Conservation (phyloP, 1,139 yeast species). For the Candida pseudoviswanathii region DNA sequence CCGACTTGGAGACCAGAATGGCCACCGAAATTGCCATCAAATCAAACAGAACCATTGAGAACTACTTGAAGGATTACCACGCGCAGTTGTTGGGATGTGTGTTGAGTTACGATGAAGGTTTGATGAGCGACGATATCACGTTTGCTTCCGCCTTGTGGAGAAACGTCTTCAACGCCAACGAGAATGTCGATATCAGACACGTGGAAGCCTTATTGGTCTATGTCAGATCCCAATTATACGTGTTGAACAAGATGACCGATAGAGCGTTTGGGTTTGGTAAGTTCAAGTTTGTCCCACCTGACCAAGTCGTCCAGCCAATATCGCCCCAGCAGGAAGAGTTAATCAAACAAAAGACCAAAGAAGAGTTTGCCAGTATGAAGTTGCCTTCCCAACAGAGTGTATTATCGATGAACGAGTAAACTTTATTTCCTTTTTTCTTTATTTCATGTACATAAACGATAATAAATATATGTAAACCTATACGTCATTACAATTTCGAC, state of each 20-base stretch:
- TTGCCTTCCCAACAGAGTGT: constrained; percentile 66
- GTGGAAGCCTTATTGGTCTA: constrained; percentile 87
- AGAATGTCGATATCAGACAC: constrained; percentile 78
- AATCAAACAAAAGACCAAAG: constrained; percentile 42
- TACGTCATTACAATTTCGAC: constrained; percentile 20
- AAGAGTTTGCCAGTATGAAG: constrained; percentile 37
- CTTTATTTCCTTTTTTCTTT: not conserved
- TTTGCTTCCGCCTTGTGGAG: constrained; percentile 91
- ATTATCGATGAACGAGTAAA: constrained; percentile 60
- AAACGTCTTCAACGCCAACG: constrained; percentile 84
- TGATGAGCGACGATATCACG: constrained; percentile 79
- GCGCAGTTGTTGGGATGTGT: constrained; percentile 88
- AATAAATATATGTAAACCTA: constrained; percentile 4
- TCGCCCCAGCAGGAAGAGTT: constrained; percentile 60
- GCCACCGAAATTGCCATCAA: constrained; percentile 82
- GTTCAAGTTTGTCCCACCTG: constrained; percentile 84
- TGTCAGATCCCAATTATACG: constrained; percentile 85
- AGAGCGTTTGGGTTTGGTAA: constrained; percentile 91
- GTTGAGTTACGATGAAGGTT: constrained; percentile 91
- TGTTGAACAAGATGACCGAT: constrained; percentile 81
- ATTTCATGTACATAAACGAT: constrained; percentile 6
- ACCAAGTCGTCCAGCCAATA: constrained; percentile 73
- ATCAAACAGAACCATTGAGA: constrained; percentile 83
- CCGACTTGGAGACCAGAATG: constrained; percentile 85
- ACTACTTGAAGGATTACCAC: constrained; percentile 86